phyloP scores from a whole-genome alignment of 176 grass and related monocot genomes.

The Avena insularis region DNA sequence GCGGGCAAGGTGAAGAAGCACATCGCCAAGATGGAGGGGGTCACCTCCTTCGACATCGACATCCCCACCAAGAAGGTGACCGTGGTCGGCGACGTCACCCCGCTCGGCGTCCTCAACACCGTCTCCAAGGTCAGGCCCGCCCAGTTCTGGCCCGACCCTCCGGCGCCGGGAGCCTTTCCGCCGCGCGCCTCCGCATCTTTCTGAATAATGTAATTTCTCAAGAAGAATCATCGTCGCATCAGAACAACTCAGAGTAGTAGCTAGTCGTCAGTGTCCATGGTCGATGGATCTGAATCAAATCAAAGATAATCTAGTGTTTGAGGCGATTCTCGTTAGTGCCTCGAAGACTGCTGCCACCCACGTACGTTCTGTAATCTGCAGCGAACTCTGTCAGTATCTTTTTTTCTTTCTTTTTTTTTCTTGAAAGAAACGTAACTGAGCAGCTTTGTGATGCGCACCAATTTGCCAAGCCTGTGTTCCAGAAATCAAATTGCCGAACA shows the following conservation, averaged over 20 bases:
- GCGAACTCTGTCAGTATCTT: background rate
- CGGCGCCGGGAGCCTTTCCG: background rate
- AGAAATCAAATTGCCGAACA: background rate
- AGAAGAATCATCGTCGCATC: background rate
- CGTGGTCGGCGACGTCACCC: conserved; percentile 78
- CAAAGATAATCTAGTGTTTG: background rate
- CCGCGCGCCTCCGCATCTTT: conserved; percentile 57
- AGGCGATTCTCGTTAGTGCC: background rate
- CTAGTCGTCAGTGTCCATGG: background rate
- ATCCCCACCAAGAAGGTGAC: conserved; percentile 91
- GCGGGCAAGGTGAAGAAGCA: conserved; percentile 90
- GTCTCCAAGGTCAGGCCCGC: conserved; percentile 91
- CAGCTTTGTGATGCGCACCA: background rate
- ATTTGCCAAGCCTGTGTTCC: background rate
- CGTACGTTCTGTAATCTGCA: background rate
- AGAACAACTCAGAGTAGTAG: background rate
- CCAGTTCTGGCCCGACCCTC: conserved; percentile 66
- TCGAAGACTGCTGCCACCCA: background rate
- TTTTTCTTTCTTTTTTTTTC: background rate
- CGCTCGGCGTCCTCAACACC: conserved; percentile 73
- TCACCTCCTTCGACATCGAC: conserved; percentile 86
- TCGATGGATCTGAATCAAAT: background rate
- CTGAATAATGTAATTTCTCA: background rate
- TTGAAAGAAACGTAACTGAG: background rate
- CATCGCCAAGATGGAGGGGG: conserved; percentile 88